Percentiles rank a stretch among this genome's conserved stretches.
phyloP scores from a whole-genome alignment of 441 rosid species.

The Gossypium laxum region DNA sequence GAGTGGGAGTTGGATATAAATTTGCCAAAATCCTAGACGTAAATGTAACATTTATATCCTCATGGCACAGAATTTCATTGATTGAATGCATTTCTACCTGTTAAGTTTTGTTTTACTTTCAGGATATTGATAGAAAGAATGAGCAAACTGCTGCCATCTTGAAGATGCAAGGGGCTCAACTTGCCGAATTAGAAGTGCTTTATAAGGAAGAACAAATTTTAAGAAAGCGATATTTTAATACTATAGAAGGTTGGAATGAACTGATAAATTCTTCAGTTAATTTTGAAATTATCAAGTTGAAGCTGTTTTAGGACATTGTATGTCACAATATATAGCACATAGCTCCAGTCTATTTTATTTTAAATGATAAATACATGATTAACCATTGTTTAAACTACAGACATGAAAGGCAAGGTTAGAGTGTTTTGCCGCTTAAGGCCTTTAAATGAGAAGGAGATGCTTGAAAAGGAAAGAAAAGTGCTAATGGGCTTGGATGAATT shows the following conservation, averaged over 20 bases:
- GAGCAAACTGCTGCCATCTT: conserved; percentile 91
- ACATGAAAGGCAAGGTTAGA: conserved; percentile 94
- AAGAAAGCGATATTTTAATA: conserved; percentile 79
- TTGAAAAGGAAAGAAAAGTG: conserved; percentile 41
- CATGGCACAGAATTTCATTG: background rate
- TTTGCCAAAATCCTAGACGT: background rate
- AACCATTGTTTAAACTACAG: conserved; percentile 28
- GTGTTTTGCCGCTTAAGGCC: conserved; percentile 88
- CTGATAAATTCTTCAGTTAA: background rate
- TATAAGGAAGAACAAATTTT: conserved; percentile 86
- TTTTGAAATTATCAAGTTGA: background rate
- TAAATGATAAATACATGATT: background rate
- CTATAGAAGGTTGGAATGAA: conserved; percentile 61
- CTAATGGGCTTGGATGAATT: conserved; percentile 60
- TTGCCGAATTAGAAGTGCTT: conserved; percentile 71
- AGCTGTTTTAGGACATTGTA: background rate
- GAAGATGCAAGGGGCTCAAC: conserved; percentile 90
- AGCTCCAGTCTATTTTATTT: background rate
- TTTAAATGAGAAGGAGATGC: conserved; percentile 59
- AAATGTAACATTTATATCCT: background rate
- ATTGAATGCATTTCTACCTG: conserved; percentile 9
- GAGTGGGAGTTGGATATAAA: background rate
- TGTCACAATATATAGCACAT: background rate
- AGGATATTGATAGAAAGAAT: conserved; percentile 95
- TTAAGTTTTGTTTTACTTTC: conserved; percentile 16